Base-by-base conservation (phyloP, 2,329 filamentous ascomycete species). In the Aspergillus sp. region DNA sequence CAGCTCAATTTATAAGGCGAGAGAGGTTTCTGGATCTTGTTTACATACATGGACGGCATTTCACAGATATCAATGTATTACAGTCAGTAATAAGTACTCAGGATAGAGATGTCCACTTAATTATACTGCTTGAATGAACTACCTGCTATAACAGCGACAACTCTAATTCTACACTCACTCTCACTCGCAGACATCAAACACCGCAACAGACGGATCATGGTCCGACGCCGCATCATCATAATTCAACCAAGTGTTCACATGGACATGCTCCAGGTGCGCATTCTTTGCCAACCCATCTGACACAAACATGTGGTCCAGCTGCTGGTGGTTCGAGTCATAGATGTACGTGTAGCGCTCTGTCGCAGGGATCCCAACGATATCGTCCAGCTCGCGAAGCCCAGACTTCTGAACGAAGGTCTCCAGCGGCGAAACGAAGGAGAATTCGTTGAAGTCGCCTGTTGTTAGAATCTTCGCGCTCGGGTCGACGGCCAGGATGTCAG, bases 401-500 rank as follows among this genome's bases (percentile, higher is more conserved):
- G 84, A 87, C 19, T 79, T 75, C 3, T 71, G 61, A 1, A 76
- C 67, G 62, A 90, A 89, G 1, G 74, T 75, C 59, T 79, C 70
- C 49, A 90, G 71, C 1, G 88, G 87, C 69, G 79, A 66, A 9
- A 86, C 86, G 60, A 86, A 86, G 5, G 81, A 70, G 68, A 89
- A 90, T 70, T 91, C 88, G 77, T 91, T 90, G 70, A 87, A 90
- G 73, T 91, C 88, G 24, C 88, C 88, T 0, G 84, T 82, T 2
- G 80, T 75, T 58, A 90, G 80, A 62, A 91, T 70, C 23, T 77
- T 77, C 0, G 88, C 87, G 15, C 80, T 73, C 11, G 76, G 69
- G 71, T 90, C 83, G 41, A 80, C 66, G 7, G 75, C 70, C 19
- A 90, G 80, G 63, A 91, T 85, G 56, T 82, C 56, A 2, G 78